A percentile compares a stretch with the other conserved stretches of the same genome.
Conservation (phyloP, 768 basidiomycete species). For the Boletus rex-veris region DNA sequence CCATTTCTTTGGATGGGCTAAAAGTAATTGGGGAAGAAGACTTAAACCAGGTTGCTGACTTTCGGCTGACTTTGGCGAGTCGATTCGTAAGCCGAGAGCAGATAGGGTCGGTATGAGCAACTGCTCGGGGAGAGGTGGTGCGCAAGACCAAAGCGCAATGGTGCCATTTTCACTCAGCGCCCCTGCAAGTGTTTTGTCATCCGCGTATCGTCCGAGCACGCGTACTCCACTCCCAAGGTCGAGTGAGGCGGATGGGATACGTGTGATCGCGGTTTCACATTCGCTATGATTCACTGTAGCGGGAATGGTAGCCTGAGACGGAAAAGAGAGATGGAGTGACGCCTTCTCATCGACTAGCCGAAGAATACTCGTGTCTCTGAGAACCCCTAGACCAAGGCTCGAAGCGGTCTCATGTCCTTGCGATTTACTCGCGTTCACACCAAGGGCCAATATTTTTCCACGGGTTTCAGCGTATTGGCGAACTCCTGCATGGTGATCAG, state of each 20-base stretch:
- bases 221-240: constrained; percentile 12
- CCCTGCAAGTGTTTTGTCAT: constrained; percentile 20
- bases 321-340: constrained; percentile 27
- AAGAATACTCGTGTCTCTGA: constrained; percentile 22
- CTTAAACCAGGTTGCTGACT: not conserved
- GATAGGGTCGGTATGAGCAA: constrained; percentile 20
- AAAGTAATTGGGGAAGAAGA: constrained; percentile 29
- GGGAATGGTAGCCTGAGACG: constrained; percentile 10
- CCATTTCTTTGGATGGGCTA: constrained; percentile 26
- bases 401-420: constrained; percentile 34
- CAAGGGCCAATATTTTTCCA: constrained; percentile 68
- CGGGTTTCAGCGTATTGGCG: constrained; percentile 61
- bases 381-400: constrained; percentile 31
- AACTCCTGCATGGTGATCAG: constrained; percentile 43
- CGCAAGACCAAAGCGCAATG: constrained; percentile 31
- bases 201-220: constrained; percentile 19
- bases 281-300: constrained; percentile 10
- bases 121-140: constrained; percentile 22
- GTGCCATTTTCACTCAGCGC: constrained; percentile 22
- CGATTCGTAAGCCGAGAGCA: constrained; percentile 27
- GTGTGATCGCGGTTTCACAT: constrained; percentile 1
- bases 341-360: constrained; percentile 24
- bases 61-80: not conserved
- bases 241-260: constrained; percentile 17
- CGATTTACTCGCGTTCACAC: constrained; percentile 55